These are phyloP conservation scores for Orbilia quercus DNA, from an alignment of 2,329 filamentous ascomycete genomes.

Conservation along the genomic window DNA sequence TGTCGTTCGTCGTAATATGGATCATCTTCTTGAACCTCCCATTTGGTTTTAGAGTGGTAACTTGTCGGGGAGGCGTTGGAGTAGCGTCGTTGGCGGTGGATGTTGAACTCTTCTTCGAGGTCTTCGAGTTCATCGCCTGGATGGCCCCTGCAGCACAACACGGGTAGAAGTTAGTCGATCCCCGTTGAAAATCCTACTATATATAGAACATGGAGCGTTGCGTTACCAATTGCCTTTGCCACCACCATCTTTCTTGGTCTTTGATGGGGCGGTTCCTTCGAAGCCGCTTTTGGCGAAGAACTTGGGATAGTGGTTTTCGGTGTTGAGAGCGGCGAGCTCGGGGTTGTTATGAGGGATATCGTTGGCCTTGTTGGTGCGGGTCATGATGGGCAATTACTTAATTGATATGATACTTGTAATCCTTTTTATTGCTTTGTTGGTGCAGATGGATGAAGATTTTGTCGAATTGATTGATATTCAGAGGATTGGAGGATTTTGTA, in stretches of 20 bases:
- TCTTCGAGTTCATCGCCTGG: constrained; percentile 82
- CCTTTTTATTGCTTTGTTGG: background rate
- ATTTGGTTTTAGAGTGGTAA: constrained; percentile 89
- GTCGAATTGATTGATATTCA: background rate
- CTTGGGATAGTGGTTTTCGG: constrained; percentile 81
- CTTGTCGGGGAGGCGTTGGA: constrained; percentile 86
- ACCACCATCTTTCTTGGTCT: constrained; percentile 95
- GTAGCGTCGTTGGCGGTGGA: constrained; percentile 86
- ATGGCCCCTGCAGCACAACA: constrained; percentile 73
- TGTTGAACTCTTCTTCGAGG: constrained; percentile 78
- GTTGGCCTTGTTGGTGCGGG: constrained; percentile 95
- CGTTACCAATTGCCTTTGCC: constrained; percentile 94
- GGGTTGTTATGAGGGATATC: constrained; percentile 81
- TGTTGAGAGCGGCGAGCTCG: constrained; percentile 76
- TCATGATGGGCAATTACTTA: constrained; percentile 69
- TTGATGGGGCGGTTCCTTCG: constrained; percentile 83
- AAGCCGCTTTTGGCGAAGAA: constrained; percentile 92
- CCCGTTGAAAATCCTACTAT: background rate
- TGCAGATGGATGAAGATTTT: no score
- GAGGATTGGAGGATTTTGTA: background rate
- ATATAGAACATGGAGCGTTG: constrained; percentile 13
- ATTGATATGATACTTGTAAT: background rate
- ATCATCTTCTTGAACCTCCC: constrained; percentile 87
- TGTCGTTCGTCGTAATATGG: constrained; percentile 90
- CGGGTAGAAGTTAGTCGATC: background rate